Base-by-base conservation (phyloP, 768 basidiomycete genomes). In the Termitomyces sp. region DNA sequence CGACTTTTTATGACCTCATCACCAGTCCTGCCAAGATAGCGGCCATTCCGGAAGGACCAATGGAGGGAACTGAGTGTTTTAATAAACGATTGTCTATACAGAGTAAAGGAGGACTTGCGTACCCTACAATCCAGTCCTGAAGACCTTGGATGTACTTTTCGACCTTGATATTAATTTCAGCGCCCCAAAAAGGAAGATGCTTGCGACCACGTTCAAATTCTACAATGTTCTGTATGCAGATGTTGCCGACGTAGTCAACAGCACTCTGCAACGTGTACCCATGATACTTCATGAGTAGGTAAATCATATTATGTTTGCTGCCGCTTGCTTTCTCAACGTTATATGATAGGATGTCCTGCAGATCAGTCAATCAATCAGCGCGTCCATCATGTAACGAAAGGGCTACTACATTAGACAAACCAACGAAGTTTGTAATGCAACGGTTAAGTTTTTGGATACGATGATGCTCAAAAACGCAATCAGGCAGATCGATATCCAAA, bases 381-480 rank as follows among this genome's bases (percentile, higher is more conserved):
- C 33, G 44, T 56, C 40, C n/a, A 40, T 2, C 35, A 57, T 4
- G 40, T 6, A 30, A 6, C 3, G 10, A 43, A 46, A 38, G 0
- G 28, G 17, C 12, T 38, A 64, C 90, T 91, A 23, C 37, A 6
- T 38, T 38, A 6, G 88, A 88, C 87, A 86, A 89, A 17, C 86
- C 84, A 55, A 90, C 86, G 54, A 90, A 75, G 62, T 91, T 88
- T 55, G 90, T 91, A 17, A 88, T 77, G 15, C 81, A 78, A 64
- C 89, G 81, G 50, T 82, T 83, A 53, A 91, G 76, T 53, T 78
- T 76, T 54, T 68, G 70, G 28, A 91, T 78, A 54, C 82, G 64
- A 2, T 85, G 85, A 65, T 90, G 79, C 12, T 85, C 79, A 66
- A 83, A 81, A 41, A 90, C 86, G 58, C 74, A 79, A 61, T 88